Evolutionary conservation across 345 rosid species (phyloP).

Genomic region (Luvunga scandens): DNA sequence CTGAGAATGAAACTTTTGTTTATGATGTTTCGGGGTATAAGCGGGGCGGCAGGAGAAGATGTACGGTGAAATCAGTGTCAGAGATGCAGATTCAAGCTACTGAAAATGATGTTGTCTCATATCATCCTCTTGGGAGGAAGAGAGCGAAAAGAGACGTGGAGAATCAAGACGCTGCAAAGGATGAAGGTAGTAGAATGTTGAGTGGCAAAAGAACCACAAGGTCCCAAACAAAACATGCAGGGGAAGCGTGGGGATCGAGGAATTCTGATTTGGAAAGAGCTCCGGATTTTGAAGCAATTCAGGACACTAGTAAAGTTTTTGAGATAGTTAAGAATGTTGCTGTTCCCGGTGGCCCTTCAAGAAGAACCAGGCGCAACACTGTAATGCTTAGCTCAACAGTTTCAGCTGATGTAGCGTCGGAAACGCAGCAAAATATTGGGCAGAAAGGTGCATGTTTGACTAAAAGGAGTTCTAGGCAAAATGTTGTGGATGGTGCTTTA

Average conservation of each 20-base stretch:
- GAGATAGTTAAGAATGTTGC: slow-evolving; percentile 10
- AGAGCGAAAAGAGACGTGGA: slow-evolving; percentile 21
- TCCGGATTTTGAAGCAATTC: slow-evolving; percentile 12
- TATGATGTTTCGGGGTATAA: slow-evolving; percentile 39
- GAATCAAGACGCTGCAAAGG: slow-evolving; percentile 10
- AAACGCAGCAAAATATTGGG: slow-evolving; percentile 2
- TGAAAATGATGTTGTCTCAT: slow-evolving; percentile 5
- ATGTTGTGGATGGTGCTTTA: background rate
- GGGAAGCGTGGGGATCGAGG: slow-evolving; percentile 2
- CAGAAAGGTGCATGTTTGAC: background rate
- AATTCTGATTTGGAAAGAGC: slow-evolving; percentile 3
- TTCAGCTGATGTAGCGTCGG: background rate
- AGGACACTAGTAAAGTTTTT: slow-evolving; percentile 7
- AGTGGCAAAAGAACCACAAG: slow-evolving; percentile 7
- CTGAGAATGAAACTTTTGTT: slow-evolving; percentile 40
- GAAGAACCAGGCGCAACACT: slow-evolving; percentile 32
- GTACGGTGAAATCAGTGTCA: background rate
- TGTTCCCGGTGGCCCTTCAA: slow-evolving; percentile 1
- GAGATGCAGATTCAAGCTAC: background rate
- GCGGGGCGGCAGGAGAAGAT: slow-evolving; percentile 9
- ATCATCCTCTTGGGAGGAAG: slow-evolving; percentile 26
- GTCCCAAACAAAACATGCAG: slow-evolving; percentile 4
- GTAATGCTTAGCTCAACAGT: slow-evolving; percentile 11
- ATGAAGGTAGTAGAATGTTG: background rate
- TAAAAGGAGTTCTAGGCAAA: slow-evolving; percentile 14